Evolutionary conservation across 2,329 filamentous ascomycete species (phyloP).

Genomic region (Fusarium sulawesiense): DNA sequence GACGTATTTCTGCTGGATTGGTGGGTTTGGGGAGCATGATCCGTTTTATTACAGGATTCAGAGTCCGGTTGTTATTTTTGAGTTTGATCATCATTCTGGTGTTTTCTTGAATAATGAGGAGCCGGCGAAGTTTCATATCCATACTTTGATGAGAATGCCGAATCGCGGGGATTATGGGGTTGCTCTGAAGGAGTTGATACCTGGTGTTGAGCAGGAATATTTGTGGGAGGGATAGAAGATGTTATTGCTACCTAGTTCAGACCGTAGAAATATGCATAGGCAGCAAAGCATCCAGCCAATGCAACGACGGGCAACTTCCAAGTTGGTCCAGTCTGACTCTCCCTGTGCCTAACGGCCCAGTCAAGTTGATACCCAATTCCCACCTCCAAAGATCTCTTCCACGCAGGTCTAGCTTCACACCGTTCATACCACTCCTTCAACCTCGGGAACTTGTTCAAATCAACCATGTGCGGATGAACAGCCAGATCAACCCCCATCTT

Average conservation of each 20-base stretch:
- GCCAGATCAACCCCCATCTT: background rate
- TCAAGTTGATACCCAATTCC: background rate
- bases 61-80: slow-evolving; percentile 77
- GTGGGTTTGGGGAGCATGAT: slow-evolving; percentile 72
- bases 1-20: slow-evolving; percentile 86
- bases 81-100: slow-evolving; percentile 84
- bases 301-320: fast-evolving
- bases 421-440: background rate
- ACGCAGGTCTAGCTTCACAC: background rate
- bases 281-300: background rate
- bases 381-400: background rate
- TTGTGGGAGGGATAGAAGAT: slow-evolving; percentile 41
- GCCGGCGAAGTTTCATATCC: slow-evolving; percentile 82
- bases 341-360: background rate
- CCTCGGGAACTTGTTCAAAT: background rate
- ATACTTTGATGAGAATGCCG: slow-evolving; percentile 77
- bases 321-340: background rate
- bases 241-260: too few relatives aligned
- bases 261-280: background rate
- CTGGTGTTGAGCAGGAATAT: slow-evolving; percentile 44
- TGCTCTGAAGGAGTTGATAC: slow-evolving; percentile 57
- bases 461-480: background rate
- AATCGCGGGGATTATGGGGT: slow-evolving; percentile 82
- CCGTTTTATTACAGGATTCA: slow-evolving; percentile 84
- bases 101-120: slow-evolving; percentile 80